Evolutionary conservation across 257 asterid species (phyloP).

Genomic region (Salvia miltiorrhiza): DNA sequence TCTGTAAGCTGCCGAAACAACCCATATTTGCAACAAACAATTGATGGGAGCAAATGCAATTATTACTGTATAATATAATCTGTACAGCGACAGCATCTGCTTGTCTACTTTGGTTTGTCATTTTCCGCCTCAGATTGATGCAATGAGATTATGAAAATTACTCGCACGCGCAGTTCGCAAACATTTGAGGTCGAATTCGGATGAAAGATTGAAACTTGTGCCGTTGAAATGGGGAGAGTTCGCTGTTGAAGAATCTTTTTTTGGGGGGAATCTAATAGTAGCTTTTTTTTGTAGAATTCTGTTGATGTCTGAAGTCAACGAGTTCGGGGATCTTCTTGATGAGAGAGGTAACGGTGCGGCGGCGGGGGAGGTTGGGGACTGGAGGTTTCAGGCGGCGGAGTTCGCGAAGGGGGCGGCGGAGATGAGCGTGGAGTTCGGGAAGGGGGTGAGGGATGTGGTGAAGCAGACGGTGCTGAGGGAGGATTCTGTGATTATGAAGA

Average conservation of each 20-base stretch:
- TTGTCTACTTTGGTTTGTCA: conserved; percentile 19
- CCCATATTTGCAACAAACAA: neutral
- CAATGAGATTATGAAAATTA: neutral
- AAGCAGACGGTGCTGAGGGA: conserved; percentile 77
- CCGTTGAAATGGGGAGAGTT: conserved; percentile 11
- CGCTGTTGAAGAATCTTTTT: neutral
- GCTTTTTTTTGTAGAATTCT: neutral
- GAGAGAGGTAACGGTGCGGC: conserved; percentile 27
- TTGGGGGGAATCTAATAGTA: neutral
- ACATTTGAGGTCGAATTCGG: neutral
- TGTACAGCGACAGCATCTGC: conserved; percentile 1
- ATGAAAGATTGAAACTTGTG: conserved; percentile 27
- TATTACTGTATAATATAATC: conserved; percentile 1
- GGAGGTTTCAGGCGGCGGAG: conserved; percentile 78
- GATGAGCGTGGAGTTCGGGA: conserved; percentile 90
- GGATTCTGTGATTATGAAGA: conserved; percentile 73
- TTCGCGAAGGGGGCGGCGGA: conserved; percentile 90
- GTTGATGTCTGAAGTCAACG: conserved; percentile 68
- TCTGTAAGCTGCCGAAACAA: neutral
- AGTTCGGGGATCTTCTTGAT: conserved; percentile 31
- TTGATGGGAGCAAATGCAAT: conserved; percentile 14
- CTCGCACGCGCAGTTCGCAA: neutral
- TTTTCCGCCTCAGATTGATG: conserved; percentile 21
- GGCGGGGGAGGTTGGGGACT: conserved; percentile 36
- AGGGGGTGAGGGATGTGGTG: conserved; percentile 88